Base-by-base conservation (phyloP, 2,329 filamentous ascomycete genomes). In the Stenocarpella maydis region DNA sequence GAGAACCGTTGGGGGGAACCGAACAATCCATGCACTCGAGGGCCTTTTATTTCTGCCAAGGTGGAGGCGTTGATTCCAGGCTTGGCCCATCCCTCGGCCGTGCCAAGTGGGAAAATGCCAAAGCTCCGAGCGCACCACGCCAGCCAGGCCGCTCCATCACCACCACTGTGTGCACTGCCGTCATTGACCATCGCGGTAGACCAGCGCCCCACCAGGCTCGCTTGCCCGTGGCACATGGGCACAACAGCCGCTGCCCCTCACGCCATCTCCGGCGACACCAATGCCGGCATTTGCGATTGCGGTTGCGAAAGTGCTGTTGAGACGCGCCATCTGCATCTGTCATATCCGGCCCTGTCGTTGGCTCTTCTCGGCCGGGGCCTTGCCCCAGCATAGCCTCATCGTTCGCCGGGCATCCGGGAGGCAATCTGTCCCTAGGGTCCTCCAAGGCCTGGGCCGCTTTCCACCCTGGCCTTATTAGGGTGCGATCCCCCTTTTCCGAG, bases 401-500 rank as follows among this genome's bases (percentile, higher is more conserved):
- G 34, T 58, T 58, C 34, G 53, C 34, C 53, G 15, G 53, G 21
- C 53, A 15, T 21, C 53, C 53, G 34, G 37, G 24, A 28, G 37
- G 41, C 17, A 61, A 60, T 67, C 28, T 64, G 68, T 61, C 63
- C 39, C 21, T 10, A 17, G 10, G 34, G 34, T 8, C 24, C 41
- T 37, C 26, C 39, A 49, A 43, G 61, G 58, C 67, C 43, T 70
- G 66, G 69, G 53, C 37, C 65, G 55, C n/a, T 65, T 69, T 66
- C 58, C 66, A 37, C n/a, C 61, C 69, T 53, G 12, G 55, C 49
- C n/a, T 26, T 71, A 69, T 26, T 71, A 69, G 61, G 26, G 28
- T 55, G 39, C 26, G 39, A 70, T 65, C 45, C 66, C 66, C 66
- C 55, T 69, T 71, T 67, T 68, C 61, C 60, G 49, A 66, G 53